These are phyloP conservation scores for Tolypocladium album DNA, from an alignment of 2,329 filamentous ascomycete species.

Conservation along the genomic window DNA sequence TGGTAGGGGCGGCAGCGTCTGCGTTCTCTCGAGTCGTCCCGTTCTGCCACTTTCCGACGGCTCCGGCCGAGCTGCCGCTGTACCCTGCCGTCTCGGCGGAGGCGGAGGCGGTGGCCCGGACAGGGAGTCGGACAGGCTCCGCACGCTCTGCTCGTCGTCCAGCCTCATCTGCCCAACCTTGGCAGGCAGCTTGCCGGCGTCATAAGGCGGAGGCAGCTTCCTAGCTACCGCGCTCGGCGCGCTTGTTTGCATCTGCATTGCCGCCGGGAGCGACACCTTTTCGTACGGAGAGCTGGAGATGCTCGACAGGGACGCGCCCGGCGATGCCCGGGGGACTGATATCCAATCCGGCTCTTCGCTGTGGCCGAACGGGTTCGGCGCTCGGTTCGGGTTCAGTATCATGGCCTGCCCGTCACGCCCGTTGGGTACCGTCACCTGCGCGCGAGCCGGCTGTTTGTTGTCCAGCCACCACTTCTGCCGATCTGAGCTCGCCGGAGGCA, in stretches of 20 bases:
- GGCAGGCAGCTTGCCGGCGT: constrained; percentile 32
- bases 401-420: constrained; percentile 38
- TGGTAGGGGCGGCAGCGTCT: constrained; percentile 15
- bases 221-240: constrained; percentile 32
- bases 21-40: constrained; percentile 10
- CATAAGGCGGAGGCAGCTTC: constrained; percentile 41
- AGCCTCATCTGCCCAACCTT: constrained; percentile 34
- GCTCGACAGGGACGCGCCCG: constrained; percentile 43
- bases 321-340: constrained; percentile 43
- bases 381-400: constrained; percentile 61
- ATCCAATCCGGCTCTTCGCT: constrained; percentile 81
- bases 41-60: constrained; percentile 5
- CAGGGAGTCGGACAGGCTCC: constrained; percentile 2
- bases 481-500: constrained; percentile 57
- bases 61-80: constrained; percentile 9
- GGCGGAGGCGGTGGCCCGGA: constrained; percentile 31
- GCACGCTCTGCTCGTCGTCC: constrained; percentile 24
- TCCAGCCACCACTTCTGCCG: constrained; percentile 63
- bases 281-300: constrained; percentile 51
- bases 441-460: constrained; percentile 64
- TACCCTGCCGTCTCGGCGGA: constrained; percentile 31
- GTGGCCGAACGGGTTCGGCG: constrained; percentile 70
- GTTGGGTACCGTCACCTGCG: constrained; percentile 55
- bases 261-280: constrained; percentile 39
- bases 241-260: constrained; percentile 28